A percentile compares a stretch with the other conserved stretches of the same genome.
phyloP scores from a whole-genome alignment of 1,284 basidiomycete species.

The Trichosporon inkin region DNA sequence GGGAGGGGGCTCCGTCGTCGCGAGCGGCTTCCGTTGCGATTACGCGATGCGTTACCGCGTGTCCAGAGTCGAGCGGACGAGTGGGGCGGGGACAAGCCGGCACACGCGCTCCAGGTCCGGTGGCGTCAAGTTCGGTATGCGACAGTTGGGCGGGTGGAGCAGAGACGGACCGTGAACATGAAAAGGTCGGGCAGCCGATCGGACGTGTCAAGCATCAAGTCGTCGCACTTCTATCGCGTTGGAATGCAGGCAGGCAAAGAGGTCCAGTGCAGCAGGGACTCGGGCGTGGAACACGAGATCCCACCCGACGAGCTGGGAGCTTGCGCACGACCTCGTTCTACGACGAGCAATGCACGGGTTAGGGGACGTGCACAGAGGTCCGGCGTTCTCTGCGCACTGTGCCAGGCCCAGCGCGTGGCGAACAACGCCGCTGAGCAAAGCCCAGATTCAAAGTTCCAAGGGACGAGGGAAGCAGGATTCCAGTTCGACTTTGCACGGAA shows the following conservation, averaged over 20 bases:
- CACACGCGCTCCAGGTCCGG: neutral
- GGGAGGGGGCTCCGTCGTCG: too few species aligned
- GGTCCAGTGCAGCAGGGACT: neutral
- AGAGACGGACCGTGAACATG: neutral
- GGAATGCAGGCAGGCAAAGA: neutral
- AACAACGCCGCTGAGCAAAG: neutral
- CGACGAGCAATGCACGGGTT: neutral
- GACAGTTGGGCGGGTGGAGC: neutral
- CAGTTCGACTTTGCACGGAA: neutral
- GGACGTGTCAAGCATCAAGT: neutral
- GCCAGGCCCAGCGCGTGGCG: neutral
- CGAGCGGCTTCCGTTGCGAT: neutral
- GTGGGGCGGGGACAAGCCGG: neutral
- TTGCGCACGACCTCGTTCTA: neutral
- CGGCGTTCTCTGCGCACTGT: neutral
- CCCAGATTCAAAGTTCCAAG: neutral
- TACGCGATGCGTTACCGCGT: constrained; percentile 3
- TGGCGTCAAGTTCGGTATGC: neutral
- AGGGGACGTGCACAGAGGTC: neutral
- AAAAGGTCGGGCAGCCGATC: neutral
- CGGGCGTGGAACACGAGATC: neutral
- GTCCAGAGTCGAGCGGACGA: neutral
- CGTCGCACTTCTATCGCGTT: neutral
- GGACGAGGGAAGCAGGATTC: neutral
- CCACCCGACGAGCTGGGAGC: neutral